These are phyloP conservation scores for Saitozyma podzolica DNA, from an alignment of 768 basidiomycete genomes.

Conservation along the genomic window DNA sequence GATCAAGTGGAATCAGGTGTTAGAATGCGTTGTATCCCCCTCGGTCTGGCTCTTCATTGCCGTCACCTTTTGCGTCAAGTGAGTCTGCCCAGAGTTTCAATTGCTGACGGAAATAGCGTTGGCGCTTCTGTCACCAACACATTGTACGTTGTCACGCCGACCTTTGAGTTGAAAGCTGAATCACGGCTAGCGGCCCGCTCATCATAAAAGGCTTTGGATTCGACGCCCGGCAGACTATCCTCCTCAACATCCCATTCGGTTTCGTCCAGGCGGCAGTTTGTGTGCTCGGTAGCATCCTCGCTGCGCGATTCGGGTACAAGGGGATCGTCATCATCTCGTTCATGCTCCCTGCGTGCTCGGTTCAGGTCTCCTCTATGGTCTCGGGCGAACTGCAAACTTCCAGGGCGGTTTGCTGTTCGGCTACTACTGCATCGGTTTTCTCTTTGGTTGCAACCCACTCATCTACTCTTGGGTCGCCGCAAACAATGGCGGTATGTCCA, in stretches of 20 bases:
- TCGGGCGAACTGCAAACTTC: no score
- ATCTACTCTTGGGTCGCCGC: constrained; percentile 23
- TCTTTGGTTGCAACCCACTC: constrained; percentile 49
- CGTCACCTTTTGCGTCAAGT: constrained; percentile 52
- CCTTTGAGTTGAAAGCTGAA: no score
- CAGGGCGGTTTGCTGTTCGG: constrained; percentile 28
- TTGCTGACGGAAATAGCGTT: constrained; percentile 54
- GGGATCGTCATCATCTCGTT: constrained; percentile 8
- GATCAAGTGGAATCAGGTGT: constrained; percentile 29
- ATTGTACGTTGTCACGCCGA: no score
- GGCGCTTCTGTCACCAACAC: constrained; percentile 25
- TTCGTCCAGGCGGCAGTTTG: constrained; percentile 54
- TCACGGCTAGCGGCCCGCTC: constrained; percentile 52
- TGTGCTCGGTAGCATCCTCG: constrained; percentile 50
- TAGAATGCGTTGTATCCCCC: constrained; percentile 45
- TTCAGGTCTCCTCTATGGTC: constrained; percentile 14
- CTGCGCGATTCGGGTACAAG: constrained; percentile 20
- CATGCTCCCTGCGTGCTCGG: constrained; percentile 11
- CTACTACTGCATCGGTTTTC: constrained; percentile 49
- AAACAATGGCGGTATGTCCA: constrained; percentile 31
- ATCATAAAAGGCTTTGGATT: constrained; percentile 58
- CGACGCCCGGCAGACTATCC: constrained; percentile 54
- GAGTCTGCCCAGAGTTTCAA: constrained; percentile 1
- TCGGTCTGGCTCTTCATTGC: constrained; percentile 56
- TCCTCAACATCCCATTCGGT: constrained; percentile 59